Evolutionary conservation across 2,329 filamentous ascomycete species (phyloP), one percentile per base, ranked within the genome.

Genomic region (Colletotrichum filicis): DNA sequence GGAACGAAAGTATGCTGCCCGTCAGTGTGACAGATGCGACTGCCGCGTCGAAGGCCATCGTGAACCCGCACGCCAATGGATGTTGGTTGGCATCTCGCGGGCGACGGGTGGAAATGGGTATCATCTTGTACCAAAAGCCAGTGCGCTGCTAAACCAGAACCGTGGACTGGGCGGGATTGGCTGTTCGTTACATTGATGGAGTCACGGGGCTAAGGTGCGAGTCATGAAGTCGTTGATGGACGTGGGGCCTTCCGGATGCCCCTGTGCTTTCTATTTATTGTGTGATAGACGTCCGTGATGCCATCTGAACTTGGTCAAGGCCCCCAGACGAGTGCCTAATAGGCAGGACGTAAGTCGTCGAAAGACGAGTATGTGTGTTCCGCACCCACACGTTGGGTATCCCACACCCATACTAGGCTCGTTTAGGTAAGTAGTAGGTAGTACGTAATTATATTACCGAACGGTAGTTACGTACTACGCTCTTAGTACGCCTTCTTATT

Each of bases 1-100:
- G 60, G 37, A 73, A 73, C 19, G 71, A 73, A 32, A 73, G 66
- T 30, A 73, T 46, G 30, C 71, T 73, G 56, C 71, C 71, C 71
- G 71, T 71, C 32, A 73, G 66, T 56, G 71, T 73, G 42, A 66
- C 60, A 6, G 71, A 65, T 53, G 71, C 26, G 66, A 73, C 71
- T 62, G 61, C 60, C 66, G 66, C 66, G 71, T 73, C 71, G 49
- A 73, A 73, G 61, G 61, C 56, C 71, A 73, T 73, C 67, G 71
- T 66, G 71, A 73, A 66, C 71, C 71, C 66, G 66, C 71, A 73
- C 71, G 71, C 61, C 60, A 57, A 53, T 52, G 49, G 19, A 71
- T 58, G 61, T 62, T 73, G 66, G 61, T 61, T 71, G 22, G 46
- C 59, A 71, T 49, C 46, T 71, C 55, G 46, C 46, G 46, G 26